Base-by-base conservation (phyloP, 2,329 filamentous ascomycete genomes). In the Penicillium oxalicum region DNA sequence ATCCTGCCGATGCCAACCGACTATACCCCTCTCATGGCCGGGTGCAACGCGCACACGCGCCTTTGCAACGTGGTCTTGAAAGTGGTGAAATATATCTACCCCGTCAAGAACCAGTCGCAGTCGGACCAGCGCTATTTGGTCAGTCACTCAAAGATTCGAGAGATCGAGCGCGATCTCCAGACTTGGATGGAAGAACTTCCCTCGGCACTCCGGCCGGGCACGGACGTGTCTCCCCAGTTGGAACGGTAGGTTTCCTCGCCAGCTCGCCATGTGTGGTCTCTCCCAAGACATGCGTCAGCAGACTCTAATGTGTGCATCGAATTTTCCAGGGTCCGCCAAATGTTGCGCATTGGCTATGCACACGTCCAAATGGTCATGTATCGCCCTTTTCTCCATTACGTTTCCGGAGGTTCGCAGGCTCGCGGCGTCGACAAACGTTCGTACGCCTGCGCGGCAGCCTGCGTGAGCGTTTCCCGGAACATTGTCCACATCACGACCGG, bases 151-250 rank as follows among this genome's bases (percentile, higher is more conserved):
- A 78, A 79, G 55, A 84, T 85, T 35, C 74, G 80, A 24, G 81
- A 84, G 55, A 78, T 85, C 47, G 82, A 85, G 63, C 73, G 77
- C 47, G 81, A 84, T 59, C 68, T 85, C 45, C 79, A 83, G 58
- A 67, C 70, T 11, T 85, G 82, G 82, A 78, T 83, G 69, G 79
- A 82, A 45, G 72, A 76, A 49, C 66, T 98, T 26, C 91, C 91
- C 0, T 76, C 83, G 57, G 81, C 83, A 46, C 82, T 95, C 69
- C 84, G 86, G 52, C 90, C 90, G 1, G 89, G 88, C 52, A 80
- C 84, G 0, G 88, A 93, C 44, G 86, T 84, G 0, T 77, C 84
- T 1, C 79, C 84, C 32, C 83, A 91, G 60, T 79, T 91, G 25
- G 80, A 90, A 58, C 79, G 88, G 88, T 88, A 78, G 73, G 80